Base-by-base conservation (phyloP, 305 asterid genomes). In the Lippia alba region DNA sequence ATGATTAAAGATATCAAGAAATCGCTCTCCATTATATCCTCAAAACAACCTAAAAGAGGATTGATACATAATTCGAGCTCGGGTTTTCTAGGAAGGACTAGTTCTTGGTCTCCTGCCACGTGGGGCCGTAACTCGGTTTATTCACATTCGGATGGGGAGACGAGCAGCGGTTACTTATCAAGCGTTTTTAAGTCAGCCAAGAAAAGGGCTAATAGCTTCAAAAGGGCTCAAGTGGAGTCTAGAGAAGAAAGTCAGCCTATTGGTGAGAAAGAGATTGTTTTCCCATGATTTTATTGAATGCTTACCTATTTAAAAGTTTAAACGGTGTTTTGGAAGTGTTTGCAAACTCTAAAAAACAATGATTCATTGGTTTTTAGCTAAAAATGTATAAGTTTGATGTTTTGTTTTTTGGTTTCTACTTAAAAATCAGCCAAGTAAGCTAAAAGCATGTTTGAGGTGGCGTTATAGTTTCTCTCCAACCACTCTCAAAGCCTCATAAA, bases 1-100 rank as follows among this genome's bases (percentile, higher is more conserved):
- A 92, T 94, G 98, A 84, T 87, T 59, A 78, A 48, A 74, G 98
- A 94, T 19, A 86, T 94, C 14, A 87, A 81, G 65, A 85, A 70
- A 51, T 87, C 92, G 40, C 85, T 92, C 32, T 70, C 91, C 56
- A 78, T 90, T 85, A 83, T 90, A 68, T 78, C 96, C 33, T 69
- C 79, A 11, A 88, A 79, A 74, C 90, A 84, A 69, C 94, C 87
- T 1, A 92, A 91, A 76, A 78, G 83, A 44, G 99, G 97, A 65
- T 69, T 85, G 33, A 56, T 86, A 14, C 71, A 70, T 19, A 73
- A 71, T 79, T 63, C 92, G 18, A 71, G 80, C 75, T 44, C 88
- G 0, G 70, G 83, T 60, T 88, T 85, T 78, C 85, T 88, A 8
- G 89, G 91, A 56, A 79, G 89, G 71, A 69, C 87, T 30, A 74